Conservation (phyloP, 2,329 filamentous ascomycete species). For the Macrophomina pseudophaseolina region DNA sequence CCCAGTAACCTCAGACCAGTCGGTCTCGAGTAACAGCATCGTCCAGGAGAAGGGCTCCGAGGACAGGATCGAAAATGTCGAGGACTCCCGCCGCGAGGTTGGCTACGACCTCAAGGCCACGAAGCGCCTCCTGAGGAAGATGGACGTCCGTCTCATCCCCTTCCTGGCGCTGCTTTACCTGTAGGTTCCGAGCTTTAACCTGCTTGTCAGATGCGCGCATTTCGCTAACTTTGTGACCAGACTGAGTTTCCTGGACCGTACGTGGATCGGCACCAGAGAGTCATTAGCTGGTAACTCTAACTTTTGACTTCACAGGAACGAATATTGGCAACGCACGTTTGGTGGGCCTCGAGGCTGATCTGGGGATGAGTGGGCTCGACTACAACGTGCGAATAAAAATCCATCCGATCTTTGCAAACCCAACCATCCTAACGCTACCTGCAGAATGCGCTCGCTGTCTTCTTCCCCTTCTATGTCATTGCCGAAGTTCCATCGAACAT, state of each 20-base stretch:
- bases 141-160: slow-evolving; percentile 63
- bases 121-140: slow-evolving; percentile 59
- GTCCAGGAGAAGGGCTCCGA: slow-evolving; percentile 4
- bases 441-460: slow-evolving; percentile 59
- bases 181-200: slow-evolving; percentile 34
- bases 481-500: slow-evolving; percentile 64
- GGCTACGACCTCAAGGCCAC: slow-evolving; percentile 49
- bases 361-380: slow-evolving; percentile 41
- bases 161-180: slow-evolving; percentile 66
- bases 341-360: slow-evolving; percentile 44
- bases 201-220: not conserved
- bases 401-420: slow-evolving; percentile 26
- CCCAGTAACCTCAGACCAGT: slow-evolving; percentile 12
- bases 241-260: slow-evolving; percentile 58
- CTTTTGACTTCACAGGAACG: slow-evolving; percentile 33
- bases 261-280: not conserved
- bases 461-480: slow-evolving; percentile 60
- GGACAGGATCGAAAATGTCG: slow-evolving; percentile 17
- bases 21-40: slow-evolving; percentile 12
- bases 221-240: slow-evolving; percentile 30
- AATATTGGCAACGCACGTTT: slow-evolving; percentile 55
- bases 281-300: not conserved
- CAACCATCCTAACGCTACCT: slow-evolving; percentile 48
- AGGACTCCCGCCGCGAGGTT: not conserved
- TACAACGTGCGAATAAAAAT: slow-evolving; percentile 33